Evolutionary conservation across 83 land plant species (phyloP), one percentile per base, ranked within the genome.

Genomic region (Picea abies): DNA sequence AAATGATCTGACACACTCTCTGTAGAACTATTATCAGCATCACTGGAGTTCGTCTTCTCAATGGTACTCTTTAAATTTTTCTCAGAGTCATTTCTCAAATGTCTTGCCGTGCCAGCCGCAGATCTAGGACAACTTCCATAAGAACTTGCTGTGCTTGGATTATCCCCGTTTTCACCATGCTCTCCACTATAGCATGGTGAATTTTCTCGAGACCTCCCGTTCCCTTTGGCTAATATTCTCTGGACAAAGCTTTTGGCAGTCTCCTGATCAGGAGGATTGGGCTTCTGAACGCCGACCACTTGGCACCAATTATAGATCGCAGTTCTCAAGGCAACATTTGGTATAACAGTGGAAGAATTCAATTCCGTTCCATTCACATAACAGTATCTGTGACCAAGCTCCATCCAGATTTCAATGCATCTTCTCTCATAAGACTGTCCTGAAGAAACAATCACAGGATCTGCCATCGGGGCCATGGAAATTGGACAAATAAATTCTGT

Each of bases 351-450:
- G 47, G 47, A 49, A 22, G 79, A 61, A 15, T 37, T 76, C 64
- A 86, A 58, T 32, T 56, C 26, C 19, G 61, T 52, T 26, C 88
- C 80, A 14, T 62, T 85, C 80, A 78, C 58, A 49, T 85, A 68
- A 69, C 88, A 86, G 16, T 65, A 22, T 9, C 22, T 79, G 20
- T 81, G 60, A 17, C 90, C 86, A 23, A 92, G 87, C 39, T 88
- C 86, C 19, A 75, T 35, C 88, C 96, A 93, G 35, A 88, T 91
- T 79, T 95, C 86, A 35, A 95, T 87, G 83, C 87, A 89, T 11
- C 72, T 12, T 11, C 96, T 92, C 84, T 96, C 99, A 85, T 95
- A 96, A 68, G 93, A 88, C 35, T 92, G 92, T 6, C 99, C 99
- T 67, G 98, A 86, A 68, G 94, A 62, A 60, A 96, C 86, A 65